Conservation (phyloP, 257 asterid species). For the Datura wrightii region DNA sequence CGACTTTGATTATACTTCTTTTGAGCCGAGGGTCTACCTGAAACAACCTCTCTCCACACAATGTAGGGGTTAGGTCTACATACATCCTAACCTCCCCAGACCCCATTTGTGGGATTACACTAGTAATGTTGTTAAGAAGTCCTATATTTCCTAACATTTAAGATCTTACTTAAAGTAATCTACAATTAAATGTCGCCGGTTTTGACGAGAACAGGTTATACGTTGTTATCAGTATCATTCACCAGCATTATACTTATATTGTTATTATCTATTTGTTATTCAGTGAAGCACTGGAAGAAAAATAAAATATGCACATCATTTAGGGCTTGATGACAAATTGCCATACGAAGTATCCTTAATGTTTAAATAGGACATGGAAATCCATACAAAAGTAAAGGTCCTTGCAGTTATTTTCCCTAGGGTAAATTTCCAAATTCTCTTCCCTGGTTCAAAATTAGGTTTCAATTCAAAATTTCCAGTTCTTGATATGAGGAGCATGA, state of each 20-base stretch:
- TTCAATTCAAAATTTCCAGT: not conserved
- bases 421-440: not conserved
- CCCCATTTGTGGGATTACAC: too few relatives aligned
- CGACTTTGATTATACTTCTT: too few relatives aligned
- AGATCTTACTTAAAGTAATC: not conserved
- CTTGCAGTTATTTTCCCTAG: not conserved
- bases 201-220: not conserved
- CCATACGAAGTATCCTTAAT: not conserved
- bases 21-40: too few relatives aligned
- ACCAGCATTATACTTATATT: not conserved
- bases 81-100: too few relatives aligned
- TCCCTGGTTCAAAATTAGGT: constrained; percentile 12
- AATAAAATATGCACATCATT: constrained; percentile 14
- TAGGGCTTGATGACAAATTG: not conserved
- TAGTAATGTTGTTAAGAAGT: not conserved
- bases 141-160: not conserved
- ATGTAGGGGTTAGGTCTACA: too few relatives aligned
- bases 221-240: not conserved
- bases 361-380: constrained; percentile 11
- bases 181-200: not conserved
- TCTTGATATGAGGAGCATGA: not conserved
- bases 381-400: not conserved
- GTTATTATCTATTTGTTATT: not conserved
- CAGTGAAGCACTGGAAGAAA: not conserved
- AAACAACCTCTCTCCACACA: too few relatives aligned